Percentiles rank a stretch among this genome's conserved stretches.
These are phyloP conservation scores for Euphorbia lathyris DNA, from an alignment of 345 rosid genomes.

Conservation along the genomic window DNA sequence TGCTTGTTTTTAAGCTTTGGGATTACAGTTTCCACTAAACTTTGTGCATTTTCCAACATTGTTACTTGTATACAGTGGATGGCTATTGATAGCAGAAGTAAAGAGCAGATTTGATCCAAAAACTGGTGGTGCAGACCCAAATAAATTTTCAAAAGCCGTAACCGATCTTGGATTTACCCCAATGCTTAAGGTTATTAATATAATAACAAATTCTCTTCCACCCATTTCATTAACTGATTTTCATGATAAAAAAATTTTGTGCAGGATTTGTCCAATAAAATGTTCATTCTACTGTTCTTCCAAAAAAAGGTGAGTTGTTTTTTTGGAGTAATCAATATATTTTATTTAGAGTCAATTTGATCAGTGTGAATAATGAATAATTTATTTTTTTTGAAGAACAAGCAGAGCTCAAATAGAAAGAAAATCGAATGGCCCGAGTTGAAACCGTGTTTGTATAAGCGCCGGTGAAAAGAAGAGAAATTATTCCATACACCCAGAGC, in stretches of 20 bases:
- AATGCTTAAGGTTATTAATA: conserved; percentile 41
- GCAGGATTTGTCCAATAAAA: conserved; percentile 88
- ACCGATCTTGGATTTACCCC: conserved; percentile 71
- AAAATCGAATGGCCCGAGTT: conserved; percentile 79
- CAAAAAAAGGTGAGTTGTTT: conserved; percentile 63
- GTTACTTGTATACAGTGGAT: conserved; percentile 49
- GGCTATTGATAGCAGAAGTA: conserved; percentile 96
- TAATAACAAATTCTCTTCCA: background rate
- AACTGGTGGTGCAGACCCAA: conserved; percentile 85
- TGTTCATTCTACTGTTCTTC: conserved; percentile 76
- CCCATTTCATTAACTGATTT: background rate
- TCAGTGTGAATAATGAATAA: background rate
- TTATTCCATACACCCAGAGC: conserved; percentile 11
- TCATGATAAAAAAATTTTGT: background rate
- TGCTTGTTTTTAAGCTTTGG: conserved; percentile 11
- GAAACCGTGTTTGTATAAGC: conserved; percentile 32
- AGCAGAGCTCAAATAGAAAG: conserved; percentile 41
- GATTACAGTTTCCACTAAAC: background rate
- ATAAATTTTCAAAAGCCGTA: conserved; percentile 62
- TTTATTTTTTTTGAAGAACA: conserved; percentile 42
- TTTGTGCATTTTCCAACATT: background rate
- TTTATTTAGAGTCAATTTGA: no score
- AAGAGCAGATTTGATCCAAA: conserved; percentile 94
- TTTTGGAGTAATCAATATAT: background rate
- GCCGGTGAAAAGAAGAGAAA: no score